Evolutionary conservation across 164 flowering plant species (phyloP).

Genomic region (Magnolia changhungtana): DNA sequence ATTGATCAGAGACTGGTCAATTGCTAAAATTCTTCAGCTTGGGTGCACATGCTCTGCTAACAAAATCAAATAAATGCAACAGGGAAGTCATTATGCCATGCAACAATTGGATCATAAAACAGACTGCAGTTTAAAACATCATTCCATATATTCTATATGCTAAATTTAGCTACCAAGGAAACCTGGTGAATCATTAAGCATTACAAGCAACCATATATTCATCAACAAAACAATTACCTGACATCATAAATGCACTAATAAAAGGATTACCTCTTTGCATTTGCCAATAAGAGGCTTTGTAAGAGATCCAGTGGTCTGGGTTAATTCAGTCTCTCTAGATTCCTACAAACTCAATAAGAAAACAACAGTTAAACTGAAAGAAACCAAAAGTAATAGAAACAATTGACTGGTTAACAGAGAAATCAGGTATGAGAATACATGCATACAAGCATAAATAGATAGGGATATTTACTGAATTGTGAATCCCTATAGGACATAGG

Average conservation of each 20-base stretch:
- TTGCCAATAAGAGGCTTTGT: constrained; percentile 54
- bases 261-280: constrained; percentile 78
- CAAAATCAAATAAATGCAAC: background rate
- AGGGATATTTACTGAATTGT: background rate
- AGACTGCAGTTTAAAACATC: background rate
- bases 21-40: too few species aligned
- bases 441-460: background rate
- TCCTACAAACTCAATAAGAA: constrained; percentile 48
- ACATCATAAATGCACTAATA: background rate
- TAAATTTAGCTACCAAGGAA: background rate
- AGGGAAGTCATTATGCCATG: background rate
- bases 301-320: constrained; percentile 51
- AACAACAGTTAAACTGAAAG: constrained; percentile 6
- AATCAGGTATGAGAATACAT: background rate
- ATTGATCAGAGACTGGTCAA: too few species aligned
- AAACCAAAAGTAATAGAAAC: background rate
- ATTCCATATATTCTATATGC: background rate
- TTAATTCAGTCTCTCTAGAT: constrained; percentile 62
- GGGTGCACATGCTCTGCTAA: background rate
- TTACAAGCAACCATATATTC: background rate
- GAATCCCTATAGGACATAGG: background rate
- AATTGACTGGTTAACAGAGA: background rate
- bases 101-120: too few species aligned
- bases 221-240: background rate
- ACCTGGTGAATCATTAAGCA: background rate